Evolutionary conservation across 2,329 filamentous ascomycete genomes (phyloP).

Genomic region (Aspergillus brasiliensis): DNA sequence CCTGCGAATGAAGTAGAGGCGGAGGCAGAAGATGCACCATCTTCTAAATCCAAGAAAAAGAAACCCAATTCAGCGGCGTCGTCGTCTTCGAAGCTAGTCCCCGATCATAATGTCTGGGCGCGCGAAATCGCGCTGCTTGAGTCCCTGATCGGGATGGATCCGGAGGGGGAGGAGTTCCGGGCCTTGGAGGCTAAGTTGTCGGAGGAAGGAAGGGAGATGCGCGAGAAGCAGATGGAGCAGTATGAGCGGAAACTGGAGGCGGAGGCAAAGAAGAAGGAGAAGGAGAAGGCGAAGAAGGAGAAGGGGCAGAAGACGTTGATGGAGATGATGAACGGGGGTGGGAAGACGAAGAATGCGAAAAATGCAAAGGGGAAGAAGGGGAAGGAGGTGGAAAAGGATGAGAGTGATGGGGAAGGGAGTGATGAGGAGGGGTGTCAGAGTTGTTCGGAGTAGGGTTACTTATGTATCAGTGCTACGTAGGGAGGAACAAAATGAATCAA

Average conservation of each 20-base stretch:
- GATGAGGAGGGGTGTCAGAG: conserved; percentile 28
- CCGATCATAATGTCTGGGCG: conserved; percentile 86
- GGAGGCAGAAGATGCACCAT: conserved; percentile 16
- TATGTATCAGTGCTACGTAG: too few species aligned
- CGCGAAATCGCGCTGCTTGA: conserved; percentile 94
- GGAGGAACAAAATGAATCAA: too few species aligned
- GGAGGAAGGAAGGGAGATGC: conserved; percentile 68
- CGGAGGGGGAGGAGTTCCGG: conserved; percentile 71
- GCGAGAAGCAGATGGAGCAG: conserved; percentile 75
- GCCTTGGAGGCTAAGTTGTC: conserved; percentile 66
- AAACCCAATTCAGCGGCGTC: conserved; percentile 24
- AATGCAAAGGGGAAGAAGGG: conserved; percentile 1
- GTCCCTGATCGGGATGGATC: conserved; percentile 79
- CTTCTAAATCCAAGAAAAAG: conserved; percentile 27
- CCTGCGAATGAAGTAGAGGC: conserved; percentile 35
- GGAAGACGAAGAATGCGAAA: conserved; percentile 12
- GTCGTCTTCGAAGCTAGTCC: conserved; percentile 49
- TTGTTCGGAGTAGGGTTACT: conserved; percentile 6
- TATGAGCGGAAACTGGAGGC: conserved; percentile 73
- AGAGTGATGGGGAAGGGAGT: conserved; percentile 20
- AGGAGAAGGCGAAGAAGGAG: conserved; percentile 44
- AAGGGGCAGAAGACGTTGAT: conserved; percentile 39
- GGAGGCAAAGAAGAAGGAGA: conserved; percentile 52
- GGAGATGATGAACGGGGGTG: conserved; percentile 35
- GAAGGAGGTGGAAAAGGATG: conserved; percentile 4